phyloP scores from a whole-genome alignment of 2,329 filamentous ascomycete genomes.

The Colletotrichum truncatum region DNA sequence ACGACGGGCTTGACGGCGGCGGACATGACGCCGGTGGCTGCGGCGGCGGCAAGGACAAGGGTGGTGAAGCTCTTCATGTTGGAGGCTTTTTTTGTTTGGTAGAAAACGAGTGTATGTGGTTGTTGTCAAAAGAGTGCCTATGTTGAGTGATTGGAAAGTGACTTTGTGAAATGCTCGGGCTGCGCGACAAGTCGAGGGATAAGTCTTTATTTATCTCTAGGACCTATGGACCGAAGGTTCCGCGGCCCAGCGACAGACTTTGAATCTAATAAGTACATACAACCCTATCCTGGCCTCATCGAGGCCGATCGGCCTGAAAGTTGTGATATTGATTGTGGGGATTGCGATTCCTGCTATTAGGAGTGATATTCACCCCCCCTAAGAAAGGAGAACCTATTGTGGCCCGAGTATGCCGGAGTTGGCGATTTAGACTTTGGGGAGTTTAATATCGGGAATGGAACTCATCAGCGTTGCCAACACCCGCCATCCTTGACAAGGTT shows the following conservation, averaged over 20 bases:
- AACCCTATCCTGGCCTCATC: neutral
- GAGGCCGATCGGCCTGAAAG: neutral
- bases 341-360: neutral
- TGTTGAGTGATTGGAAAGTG: too few relatives aligned
- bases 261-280: neutral
- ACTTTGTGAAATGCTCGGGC: too few relatives aligned
- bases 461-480: neutral
- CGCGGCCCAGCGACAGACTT: neutral
- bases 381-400: neutral
- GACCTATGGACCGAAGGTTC: neutral
- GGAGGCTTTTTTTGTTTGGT: too few relatives aligned
- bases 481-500: conserved; percentile 21
- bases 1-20: neutral
- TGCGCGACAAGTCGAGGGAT: neutral
- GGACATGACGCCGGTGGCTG: conserved; percentile 16
- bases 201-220: conserved; percentile 5
- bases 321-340: neutral
- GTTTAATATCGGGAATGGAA: conserved; percentile 13
- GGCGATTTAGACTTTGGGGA: conserved; percentile 12
- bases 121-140: neutral
- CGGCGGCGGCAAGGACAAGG: conserved; percentile 9
- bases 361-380: neutral
- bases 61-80: conserved; percentile 25
- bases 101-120: neutral
- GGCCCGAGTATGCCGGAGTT: conserved; percentile 12